Evolutionary conservation across 495 filamentous ascomycete species (phyloP).

Genomic region (Penicillium lividum): DNA sequence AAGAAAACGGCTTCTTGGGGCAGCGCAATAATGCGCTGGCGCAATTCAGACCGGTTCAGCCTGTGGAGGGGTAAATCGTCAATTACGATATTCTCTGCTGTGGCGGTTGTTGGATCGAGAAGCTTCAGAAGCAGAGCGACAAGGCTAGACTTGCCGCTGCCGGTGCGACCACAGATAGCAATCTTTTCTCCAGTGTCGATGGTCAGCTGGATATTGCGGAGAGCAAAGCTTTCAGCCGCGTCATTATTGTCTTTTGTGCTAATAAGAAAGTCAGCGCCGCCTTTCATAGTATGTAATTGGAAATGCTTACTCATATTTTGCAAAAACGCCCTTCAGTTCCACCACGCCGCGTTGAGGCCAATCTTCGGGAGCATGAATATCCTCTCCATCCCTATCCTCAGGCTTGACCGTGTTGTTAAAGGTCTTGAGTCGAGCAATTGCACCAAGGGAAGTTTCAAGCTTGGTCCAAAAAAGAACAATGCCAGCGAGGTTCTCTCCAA

Average conservation of each 20-base stretch:
- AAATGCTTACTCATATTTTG: neutral
- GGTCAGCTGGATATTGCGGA: neutral
- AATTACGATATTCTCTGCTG: neutral
- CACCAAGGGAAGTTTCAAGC: conserved; percentile 52
- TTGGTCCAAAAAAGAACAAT: conserved; percentile 45
- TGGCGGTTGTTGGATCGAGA: neutral
- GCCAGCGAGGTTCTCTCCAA: conserved; percentile 34
- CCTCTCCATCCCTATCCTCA: conserved; percentile 22
- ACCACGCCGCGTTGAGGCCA: neutral
- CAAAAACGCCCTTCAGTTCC: neutral
- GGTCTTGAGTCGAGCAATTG: conserved; percentile 38
- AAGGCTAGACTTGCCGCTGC: conserved; percentile 44
- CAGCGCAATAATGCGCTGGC: neutral
- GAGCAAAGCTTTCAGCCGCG: neutral
- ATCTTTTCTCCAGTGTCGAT: conserved; percentile 38
- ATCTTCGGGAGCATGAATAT: neutral
- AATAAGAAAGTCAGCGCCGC: neutral
- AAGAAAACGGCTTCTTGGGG: neutral
- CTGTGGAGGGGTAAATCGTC: neutral
- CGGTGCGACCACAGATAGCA: conserved; percentile 39
- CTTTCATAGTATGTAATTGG: too few species aligned
- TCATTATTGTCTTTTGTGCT: neutral
- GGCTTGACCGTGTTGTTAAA: conserved; percentile 33
- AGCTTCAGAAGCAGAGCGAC: conserved; percentile 35
- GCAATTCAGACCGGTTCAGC: neutral